Base-by-base conservation (phyloP, 768 basidiomycete genomes). In the Rhizopogon rudus region DNA sequence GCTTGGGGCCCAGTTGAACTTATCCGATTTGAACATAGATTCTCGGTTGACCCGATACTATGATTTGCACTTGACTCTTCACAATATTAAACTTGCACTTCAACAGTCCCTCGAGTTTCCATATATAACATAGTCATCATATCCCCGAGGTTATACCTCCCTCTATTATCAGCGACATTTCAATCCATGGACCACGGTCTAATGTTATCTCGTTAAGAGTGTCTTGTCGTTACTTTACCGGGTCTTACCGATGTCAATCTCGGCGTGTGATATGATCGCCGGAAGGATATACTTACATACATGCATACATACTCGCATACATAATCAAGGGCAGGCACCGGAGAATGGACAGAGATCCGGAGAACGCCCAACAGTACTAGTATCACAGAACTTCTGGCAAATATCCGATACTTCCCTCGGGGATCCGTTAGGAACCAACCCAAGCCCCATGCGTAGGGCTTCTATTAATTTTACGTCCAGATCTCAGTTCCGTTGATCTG, bases 381-480 rank as follows among this genome's bases (percentile, higher is more conserved):
- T 49, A 37, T 49, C 48, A 49, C 46, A 37, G 35, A 37, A 49
- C 46, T 37, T 49, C 6, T 49, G 33, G 17, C 33, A 49, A 49
- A 49, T 49, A 49, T 49, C 46, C 46, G 46, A 49, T 1, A 22
- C 46, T 49, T 49, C 35, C 48, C 48, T 49, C 48, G 48, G 48
- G 48, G 48, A 49, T 49, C 33, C 48, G 48, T 49, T 49, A 37
- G 48, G 48, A 37, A 37, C 48, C 35, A 35, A 9, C 20, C 46
- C 46, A 49, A 49, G 33, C 20, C 33, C 35, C 46, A 49, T 49
- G 46, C 33, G 13, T 35, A 37, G 33, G 33, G 35, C 48, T 49
- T 49, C 5, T 49, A 49, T 49, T 49, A 49, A 49, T 49, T 33
- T 49, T 16, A 14, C 44, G 29, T 45, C n/a, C 17, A 49, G 33